phyloP scores from a whole-genome alignment of 1,284 basidiomycete genomes.

The Heterobasidion annosum region DNA sequence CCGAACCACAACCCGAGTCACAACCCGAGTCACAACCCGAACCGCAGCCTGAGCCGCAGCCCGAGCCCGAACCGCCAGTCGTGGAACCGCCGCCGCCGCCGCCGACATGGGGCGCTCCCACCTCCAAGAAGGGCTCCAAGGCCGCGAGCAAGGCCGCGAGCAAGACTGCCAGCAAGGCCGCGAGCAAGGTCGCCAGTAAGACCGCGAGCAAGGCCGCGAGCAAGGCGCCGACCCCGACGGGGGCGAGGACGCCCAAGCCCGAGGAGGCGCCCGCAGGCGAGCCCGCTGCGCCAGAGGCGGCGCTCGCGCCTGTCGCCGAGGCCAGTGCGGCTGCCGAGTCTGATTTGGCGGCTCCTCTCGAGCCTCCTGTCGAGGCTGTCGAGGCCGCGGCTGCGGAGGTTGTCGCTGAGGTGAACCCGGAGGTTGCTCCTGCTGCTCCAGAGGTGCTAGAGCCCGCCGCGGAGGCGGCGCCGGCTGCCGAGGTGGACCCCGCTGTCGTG shows the following conservation, averaged over 20 bases:
- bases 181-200: slow-evolving; percentile 9
- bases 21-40: no score
- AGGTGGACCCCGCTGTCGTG: neutral
- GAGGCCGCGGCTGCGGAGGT: neutral
- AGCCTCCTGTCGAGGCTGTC: neutral
- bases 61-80: slow-evolving; percentile 2
- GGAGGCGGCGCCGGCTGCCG: neutral
- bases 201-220: slow-evolving; percentile 9
- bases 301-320: neutral
- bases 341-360: neutral
- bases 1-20: neutral
- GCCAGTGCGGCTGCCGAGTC: neutral
- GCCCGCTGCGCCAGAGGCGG: neutral
- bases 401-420: neutral
- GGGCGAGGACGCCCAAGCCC: slow-evolving; percentile 12
- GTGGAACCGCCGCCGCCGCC: neutral
- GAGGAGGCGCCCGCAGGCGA: slow-evolving; percentile 1
- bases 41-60: neutral
- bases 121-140: neutral
- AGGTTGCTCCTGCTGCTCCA: neutral
- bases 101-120: neutral
- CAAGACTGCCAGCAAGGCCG: slow-evolving; percentile 7
- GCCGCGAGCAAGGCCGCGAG: slow-evolving; percentile 1
- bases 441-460: neutral
- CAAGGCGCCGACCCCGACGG: slow-evolving; percentile 12